Percentiles rank a stretch among this genome's conserved stretches.
Conservation (phyloP, 108 stramenopile species). For the Stephanodiscus minutulus region DNA sequence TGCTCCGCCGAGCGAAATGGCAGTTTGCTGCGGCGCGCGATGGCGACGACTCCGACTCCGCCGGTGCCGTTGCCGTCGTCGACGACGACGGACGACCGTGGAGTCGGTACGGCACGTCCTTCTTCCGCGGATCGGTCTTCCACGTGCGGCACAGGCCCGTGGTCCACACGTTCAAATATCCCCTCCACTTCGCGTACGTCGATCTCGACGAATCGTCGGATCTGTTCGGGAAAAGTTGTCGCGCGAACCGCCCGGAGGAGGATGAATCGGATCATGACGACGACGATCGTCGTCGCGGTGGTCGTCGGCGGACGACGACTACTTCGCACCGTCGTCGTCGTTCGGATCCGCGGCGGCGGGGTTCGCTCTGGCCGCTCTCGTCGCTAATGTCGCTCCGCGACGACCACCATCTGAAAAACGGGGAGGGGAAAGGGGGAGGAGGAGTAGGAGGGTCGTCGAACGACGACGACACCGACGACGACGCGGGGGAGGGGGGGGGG, state of each 20-base stretch:
- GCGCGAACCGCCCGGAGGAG: too few relatives aligned
- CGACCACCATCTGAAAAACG: conserved; percentile 77
- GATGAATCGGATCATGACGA: too few relatives aligned
- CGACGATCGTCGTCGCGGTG: background rate
- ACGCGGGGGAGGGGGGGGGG: too few relatives aligned
- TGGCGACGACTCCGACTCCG: too few relatives aligned
- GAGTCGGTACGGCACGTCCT: conserved; percentile 31
- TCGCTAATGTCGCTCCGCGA: conserved; percentile 56
- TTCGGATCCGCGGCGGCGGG: too few relatives aligned
- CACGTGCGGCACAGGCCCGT: conserved; percentile 72
- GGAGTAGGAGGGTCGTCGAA: too few relatives aligned
- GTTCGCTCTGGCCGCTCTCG: conserved; percentile 61
- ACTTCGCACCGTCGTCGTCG: too few relatives aligned
- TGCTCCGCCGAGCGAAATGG: too few relatives aligned
- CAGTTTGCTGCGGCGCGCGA: too few relatives aligned
- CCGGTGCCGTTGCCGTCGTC: too few relatives aligned
- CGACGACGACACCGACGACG: too few relatives aligned
- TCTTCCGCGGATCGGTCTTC: conserved; percentile 60
- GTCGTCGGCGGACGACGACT: background rate
- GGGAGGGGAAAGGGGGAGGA: conserved; percentile 56
- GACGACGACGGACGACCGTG: conserved; percentile 7
- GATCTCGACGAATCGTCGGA: conserved; percentile 72
- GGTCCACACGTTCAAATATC: conserved; percentile 82
- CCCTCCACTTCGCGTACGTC: conserved; percentile 79
- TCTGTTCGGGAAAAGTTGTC: conserved; percentile 45